Base-by-base conservation (phyloP, 2,329 filamentous ascomycete species). In the Neofusicoccum laricinum region DNA sequence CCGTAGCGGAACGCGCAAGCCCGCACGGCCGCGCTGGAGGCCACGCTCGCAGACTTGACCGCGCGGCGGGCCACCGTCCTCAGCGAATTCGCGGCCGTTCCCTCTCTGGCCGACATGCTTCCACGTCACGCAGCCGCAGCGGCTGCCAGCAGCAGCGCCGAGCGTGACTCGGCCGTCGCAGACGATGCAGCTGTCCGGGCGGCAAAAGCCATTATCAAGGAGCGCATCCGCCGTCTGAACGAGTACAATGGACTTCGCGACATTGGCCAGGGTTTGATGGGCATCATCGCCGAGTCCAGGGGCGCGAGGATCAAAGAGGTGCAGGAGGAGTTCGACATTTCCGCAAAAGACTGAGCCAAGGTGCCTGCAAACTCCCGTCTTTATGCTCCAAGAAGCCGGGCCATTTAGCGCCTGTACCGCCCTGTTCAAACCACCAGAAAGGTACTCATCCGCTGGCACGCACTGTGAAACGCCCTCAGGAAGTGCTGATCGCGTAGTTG, bases 231-330 rank as follows among this genome's bases (percentile, higher is more conserved):
- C 65, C 78, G 88, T 3, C 78, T 91, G 36, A 88, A 90, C 68
- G 79, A 85, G 64, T 91, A 91, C 76, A 91, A 91, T 69, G 88
- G 90, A 73, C 86, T 90, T 69, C 86, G 88, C 67, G 89, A 91
- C 73, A 79, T 89, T 7, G 88, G 85, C 0, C 84, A 87, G 70
- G 88, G 87, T 0, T 71, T 91, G 34, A 82, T 90, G 76, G 87
- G 87, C 0, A 75, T 91, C 69, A 85, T 91, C 72, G 88, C 89
- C 3, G 88, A 91, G 65, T 81, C 83, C 66, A 78, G 86, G 46
- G 87, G 86, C 8, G 80, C 85, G 49, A 78, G 85, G 64, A 80
- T 86, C 61, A 72, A 76, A 59, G 77, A 80, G 36, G 76, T 84
- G 12, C 81, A 82, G 71, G 78, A 79, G 64, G 81, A 82, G 65